Base-by-base conservation (phyloP, 1,139 yeast species). In the Candida labiduridarum region DNA sequence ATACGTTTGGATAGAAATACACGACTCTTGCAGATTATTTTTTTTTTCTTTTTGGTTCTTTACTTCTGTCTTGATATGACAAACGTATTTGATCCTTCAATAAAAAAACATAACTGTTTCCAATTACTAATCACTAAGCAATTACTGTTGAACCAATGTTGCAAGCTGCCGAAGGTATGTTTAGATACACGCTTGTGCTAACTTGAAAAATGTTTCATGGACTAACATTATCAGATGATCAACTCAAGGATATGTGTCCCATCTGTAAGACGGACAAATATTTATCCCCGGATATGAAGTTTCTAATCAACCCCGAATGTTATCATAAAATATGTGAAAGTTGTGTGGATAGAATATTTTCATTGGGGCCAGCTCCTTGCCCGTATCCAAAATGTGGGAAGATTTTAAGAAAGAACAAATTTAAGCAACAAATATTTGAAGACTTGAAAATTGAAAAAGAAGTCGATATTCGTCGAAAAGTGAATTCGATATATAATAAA, bases 291-390 rank as follows among this genome's bases (percentile, higher is more conserved):
- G 92, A 92, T 61, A 89, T 94, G 88, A 84, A 80, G 60, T 92
- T 94, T 64, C 80, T 94, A 51, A 92, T 94, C 54, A 94, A 94
- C 62, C 96, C 98, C 0, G 99, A 94, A 66, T 94, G 99, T 69
- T 94, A 95, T 65, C 99, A 94, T 65, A 92, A 90, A 76, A 94
- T 94, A 67, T 94, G 99, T 71, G 97, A 90, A 64, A 86, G 96
- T 2, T 94, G 99, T 69, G 98, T 91, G 43, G 98, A 92, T 67
- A 78, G 98, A 59, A 90, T 94, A 50, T 94, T 90, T 66, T 84
- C 96, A 11, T 71, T 89, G 46, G 99, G 99, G 4, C 99, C 99
- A 0, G 95, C 97, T 0, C 95, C 94, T 25, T 94, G 99, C 67
- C 99, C 99, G 0, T 92, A 91, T 66, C 90, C 94, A 6, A 85